Evolutionary conservation across 345 rosid genomes (phyloP).

Genomic region (Citrus trifoliata): DNA sequence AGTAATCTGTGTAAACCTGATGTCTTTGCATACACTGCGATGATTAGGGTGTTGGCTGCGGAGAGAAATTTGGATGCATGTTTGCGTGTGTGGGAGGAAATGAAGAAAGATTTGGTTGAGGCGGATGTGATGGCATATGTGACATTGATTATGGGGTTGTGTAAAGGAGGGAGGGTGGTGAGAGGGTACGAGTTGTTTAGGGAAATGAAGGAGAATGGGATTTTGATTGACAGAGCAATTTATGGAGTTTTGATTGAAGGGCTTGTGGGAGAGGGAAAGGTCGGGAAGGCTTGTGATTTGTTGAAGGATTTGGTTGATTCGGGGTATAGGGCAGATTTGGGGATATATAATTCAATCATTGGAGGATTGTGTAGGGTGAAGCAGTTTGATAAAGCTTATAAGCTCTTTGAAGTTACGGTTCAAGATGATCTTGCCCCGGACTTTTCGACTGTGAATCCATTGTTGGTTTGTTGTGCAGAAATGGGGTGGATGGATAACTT

Average conservation of each 20-base stretch:
- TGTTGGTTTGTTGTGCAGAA: conserved; percentile 62
- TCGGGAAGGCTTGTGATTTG: conserved; percentile 65
- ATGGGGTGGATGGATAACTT: conserved; percentile 50
- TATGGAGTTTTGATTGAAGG: conserved; percentile 68
- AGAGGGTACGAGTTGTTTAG: conserved; percentile 56
- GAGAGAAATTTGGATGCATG: conserved; percentile 71
- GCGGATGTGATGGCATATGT: conserved; percentile 88
- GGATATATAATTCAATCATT: conserved; percentile 76
- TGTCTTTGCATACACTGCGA: conserved; percentile 84
- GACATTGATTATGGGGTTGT: conserved; percentile 63
- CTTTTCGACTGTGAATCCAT: conserved; percentile 63
- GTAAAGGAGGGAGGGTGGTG: conserved; percentile 54
- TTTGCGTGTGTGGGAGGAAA: conserved; percentile 80
- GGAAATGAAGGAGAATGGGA: conserved; percentile 71
- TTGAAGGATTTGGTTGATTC: conserved; percentile 81
- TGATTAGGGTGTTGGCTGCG: conserved; percentile 58
- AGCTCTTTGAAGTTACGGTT: conserved; percentile 50
- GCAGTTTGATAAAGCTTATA: conserved; percentile 68
- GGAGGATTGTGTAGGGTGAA: conserved; percentile 63
- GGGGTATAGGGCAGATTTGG: conserved; percentile 79
- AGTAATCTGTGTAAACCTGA: conserved; percentile 68
- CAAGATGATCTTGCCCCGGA: conserved; percentile 74
- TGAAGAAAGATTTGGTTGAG: conserved; percentile 59
- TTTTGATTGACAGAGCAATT: conserved; percentile 69
- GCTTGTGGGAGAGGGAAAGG: conserved; percentile 60